Evolutionary conservation across 768 basidiomycete species (phyloP), one percentile per base, ranked within the genome.

Genomic region (Boletus tylopilopsis): DNA sequence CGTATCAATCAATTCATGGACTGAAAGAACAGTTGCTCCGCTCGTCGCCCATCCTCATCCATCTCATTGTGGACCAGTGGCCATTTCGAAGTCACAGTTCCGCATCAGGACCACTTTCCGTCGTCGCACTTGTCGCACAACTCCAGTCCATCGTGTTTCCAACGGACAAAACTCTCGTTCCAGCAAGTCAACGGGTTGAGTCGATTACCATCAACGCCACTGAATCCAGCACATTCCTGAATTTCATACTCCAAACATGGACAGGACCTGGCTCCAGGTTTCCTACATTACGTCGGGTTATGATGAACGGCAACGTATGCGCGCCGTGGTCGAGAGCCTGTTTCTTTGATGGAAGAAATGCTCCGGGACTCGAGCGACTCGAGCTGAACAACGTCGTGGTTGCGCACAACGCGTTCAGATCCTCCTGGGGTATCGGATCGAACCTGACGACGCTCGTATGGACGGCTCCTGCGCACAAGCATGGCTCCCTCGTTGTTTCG

Each of bases 361-460:
- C 61, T 5, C 57, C 60, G 0, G 15, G 0, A 7, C 45, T 62
- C 7, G 47, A 56, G 29, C 47, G 37, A 2, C 51, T 61, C 19
- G 51, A 62, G 40, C 27, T 61, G n/a, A 47, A 18, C 37, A 62
- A 62, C 42, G 45, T 60, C 25, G 51, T 49, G 25, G 42, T 62
- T n/a, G 42, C 57, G 21, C 33, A 46, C 27, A 8, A 55, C 19
- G 23, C 29, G 11, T 23, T 27, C 30, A 46, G 40, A 21, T 49
- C 56, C 5, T 32, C 50, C 1, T 62, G 49, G 54, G 61, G 47
- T 18, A 32, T 23, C 4, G 47, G 57, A 6, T 23, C 40, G 25
- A 60, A 53, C 32, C 29, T 62, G 25, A 62, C 60, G 18, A 62
- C 52, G n/a, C 57, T 62, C 16, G 61, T 63, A 9, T 62, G 61